Base-by-base conservation (phyloP, 495 filamentous ascomycete genomes). In the Terfezia claveryi region DNA sequence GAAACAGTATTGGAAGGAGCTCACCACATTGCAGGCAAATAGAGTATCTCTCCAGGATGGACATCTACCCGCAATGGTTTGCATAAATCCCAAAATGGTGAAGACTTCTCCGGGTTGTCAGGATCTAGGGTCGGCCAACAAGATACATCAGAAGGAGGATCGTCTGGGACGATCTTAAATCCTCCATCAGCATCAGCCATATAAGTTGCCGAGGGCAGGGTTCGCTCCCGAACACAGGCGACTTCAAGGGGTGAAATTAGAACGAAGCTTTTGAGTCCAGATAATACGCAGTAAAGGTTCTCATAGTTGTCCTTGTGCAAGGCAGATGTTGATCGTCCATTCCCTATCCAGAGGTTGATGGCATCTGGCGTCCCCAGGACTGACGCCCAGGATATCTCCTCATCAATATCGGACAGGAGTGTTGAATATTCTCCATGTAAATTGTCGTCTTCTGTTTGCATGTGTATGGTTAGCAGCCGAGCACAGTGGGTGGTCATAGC, bases 261-360 rank as follows among this genome's bases (percentile, higher is more conserved):
- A 10, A 79, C 73, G 56, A 88, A 87, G 58, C 78, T 72, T 62
- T 88, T 88, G 16, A 64, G 63, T 0, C 83, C 83, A 8, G 75
- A 64, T 38, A 87, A 66, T 57, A 85, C 81, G 6, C 81, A 78
- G 67, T 86, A 88, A 2, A 88, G 71, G 66, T 87, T 88, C 65
- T 88, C 82, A 64, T 87, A 87, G 65, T 79, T 78, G 68, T 88
- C 83, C 58, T 78, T 80, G 67, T 88, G 83, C 55, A 87, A 65
- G 2, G 81, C 74, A 0, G 83, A 85, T 1, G 71, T 68, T 50
- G 77, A 81, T 12, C 64, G 64, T 14, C 72, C 74, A 67, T 80
- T 81, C 49, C 83, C 83, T 57, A 88, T 76, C 83, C 83, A 88
- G 58, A 88, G 67, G 63, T 88, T 88, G 57, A 83, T 74, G 16